Evolutionary conservation across 208 protist species (phyloP), one percentile per base, ranked within the genome.

Genomic region (Acanthamoeba healyi): DNA sequence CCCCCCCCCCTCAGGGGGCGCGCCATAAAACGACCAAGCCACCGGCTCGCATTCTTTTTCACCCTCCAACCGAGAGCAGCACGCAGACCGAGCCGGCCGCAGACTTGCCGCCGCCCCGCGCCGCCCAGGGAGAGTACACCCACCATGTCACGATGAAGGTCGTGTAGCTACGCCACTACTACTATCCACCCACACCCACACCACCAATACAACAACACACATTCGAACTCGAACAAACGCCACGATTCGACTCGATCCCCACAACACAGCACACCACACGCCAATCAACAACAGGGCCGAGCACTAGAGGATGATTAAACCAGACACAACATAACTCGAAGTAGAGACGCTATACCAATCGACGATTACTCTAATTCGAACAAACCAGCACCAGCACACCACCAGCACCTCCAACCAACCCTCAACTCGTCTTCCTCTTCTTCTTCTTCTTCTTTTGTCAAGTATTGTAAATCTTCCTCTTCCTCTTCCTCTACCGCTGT

Each of bases 111-210:
- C 58, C 58, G 34, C 58, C 19, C 58, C 6, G 49, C 49, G 15
- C 10, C n/a, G n/a, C n/a, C 22, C 51, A 56, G 58, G n/a, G 58
- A 65, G 58, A 65, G 58, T 65, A 42, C n/a, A 22, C 65, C 65
- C 34, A 74, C 65, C 65, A 74, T 74, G 65, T 74, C 65, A 15
- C 65, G 36, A 74, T 74, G 65, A 74, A 74, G 65, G 65, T 44
- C 65, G 65, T 74, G 65, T 74, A 74, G 34, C 40, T 2, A 65
- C 58, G 58, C 58, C 58, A 14, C 58, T 26, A 65, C 19, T 26
- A n/a, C n/a, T n/a, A n/a, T n/a, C n/a, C n/a, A n/a, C n/a, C n/a
- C n/a, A n/a, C 58, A n/a, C 58, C 65, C 6, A 29, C 65, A 22
- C 61, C 29, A 38, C 32, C 32, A 19, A 36, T 36, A 58, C 51